phyloP scores from a whole-genome alignment of 1,139 yeast species.

The Lipomyces yarrowii region DNA sequence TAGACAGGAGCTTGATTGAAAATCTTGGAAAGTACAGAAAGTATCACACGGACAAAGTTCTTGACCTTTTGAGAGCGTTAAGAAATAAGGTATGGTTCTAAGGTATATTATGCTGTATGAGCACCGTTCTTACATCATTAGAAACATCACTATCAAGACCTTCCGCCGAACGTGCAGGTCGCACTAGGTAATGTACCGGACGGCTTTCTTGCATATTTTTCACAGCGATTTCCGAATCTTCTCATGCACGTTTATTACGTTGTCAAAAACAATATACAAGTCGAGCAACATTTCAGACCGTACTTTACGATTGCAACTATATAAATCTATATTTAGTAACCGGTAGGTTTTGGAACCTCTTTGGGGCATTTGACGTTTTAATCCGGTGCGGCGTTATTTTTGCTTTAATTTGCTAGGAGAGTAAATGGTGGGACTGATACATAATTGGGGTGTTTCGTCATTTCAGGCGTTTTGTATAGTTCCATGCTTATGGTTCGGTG shows the following conservation, averaged over 20 bases:
- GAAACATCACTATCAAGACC: slow-evolving; percentile 73
- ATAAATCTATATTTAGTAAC: neutral
- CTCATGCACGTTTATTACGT: slow-evolving; percentile 74
- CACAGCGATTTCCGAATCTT: slow-evolving; percentile 71
- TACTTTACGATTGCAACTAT: slow-evolving; percentile 16
- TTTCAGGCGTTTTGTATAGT: neutral
- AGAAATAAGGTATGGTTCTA: slow-evolving; percentile 61
- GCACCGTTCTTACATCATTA: neutral
- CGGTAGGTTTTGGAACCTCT: neutral
- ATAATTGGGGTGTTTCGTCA: neutral
- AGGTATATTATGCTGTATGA: slow-evolving; percentile 53
- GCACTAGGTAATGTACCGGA: slow-evolving; percentile 80
- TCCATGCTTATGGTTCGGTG: too few species aligned
- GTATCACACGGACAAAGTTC: slow-evolving; percentile 72
- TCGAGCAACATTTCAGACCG: slow-evolving; percentile 26
- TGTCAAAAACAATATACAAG: slow-evolving; percentile 48
- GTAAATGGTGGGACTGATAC: neutral
- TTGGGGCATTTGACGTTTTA: neutral
- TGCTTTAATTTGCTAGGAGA: neutral
- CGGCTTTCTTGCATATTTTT: slow-evolving; percentile 80
- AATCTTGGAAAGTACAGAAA: slow-evolving; percentile 89
- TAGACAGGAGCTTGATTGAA: slow-evolving; percentile 71
- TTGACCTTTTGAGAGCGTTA: slow-evolving; percentile 86
- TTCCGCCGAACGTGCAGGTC: slow-evolving; percentile 59
- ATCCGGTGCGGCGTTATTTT: neutral